Evolutionary conservation across 345 rosid genomes (phyloP).

Genomic region (Populus pruinosa): DNA sequence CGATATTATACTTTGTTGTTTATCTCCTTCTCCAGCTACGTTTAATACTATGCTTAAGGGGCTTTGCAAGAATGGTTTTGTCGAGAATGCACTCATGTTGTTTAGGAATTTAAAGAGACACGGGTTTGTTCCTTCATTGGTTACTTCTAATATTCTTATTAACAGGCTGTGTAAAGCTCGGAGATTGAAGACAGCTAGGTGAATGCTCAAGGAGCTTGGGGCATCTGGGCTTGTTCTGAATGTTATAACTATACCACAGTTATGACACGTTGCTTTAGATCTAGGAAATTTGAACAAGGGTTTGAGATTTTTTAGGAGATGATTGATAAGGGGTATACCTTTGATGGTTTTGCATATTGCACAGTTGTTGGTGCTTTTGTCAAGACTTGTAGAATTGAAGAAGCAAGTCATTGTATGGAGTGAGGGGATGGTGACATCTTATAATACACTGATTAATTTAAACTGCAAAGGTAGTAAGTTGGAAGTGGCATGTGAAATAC

Average conservation of each 20-base stretch:
- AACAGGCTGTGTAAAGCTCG: constrained; percentile 67
- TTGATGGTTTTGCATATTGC: constrained; percentile 73
- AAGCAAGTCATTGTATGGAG: constrained; percentile 46
- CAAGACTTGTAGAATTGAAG: constrained; percentile 51
- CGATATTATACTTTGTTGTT: constrained; percentile 35
- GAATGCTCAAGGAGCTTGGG: constrained; percentile 52
- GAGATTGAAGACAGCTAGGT: constrained; percentile 47
- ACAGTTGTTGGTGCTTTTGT: constrained; percentile 61
- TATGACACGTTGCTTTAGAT: constrained; percentile 57
- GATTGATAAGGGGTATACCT: constrained; percentile 63
- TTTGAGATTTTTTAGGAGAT: constrained; percentile 51
- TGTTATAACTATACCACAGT: constrained; percentile 72
- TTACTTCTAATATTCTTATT: constrained; percentile 71
- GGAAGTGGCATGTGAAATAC: constrained; percentile 48
- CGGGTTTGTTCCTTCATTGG: constrained; percentile 53
- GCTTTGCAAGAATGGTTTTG: constrained; percentile 63
- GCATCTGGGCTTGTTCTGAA: constrained; percentile 54
- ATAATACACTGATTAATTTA: constrained; percentile 65
- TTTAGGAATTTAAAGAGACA: constrained; percentile 49
- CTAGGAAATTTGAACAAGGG: constrained; percentile 54
- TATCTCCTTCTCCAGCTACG: constrained; percentile 46
- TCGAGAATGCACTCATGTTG: constrained; percentile 46
- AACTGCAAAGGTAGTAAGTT: constrained; percentile 55
- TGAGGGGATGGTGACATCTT: constrained; percentile 45
- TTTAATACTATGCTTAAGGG: constrained; percentile 74